A percentile compares a stretch with the other conserved stretches of the same genome.
Conservation (phyloP, 2,329 filamentous ascomycete species). For the Penicillium sp. region DNA sequence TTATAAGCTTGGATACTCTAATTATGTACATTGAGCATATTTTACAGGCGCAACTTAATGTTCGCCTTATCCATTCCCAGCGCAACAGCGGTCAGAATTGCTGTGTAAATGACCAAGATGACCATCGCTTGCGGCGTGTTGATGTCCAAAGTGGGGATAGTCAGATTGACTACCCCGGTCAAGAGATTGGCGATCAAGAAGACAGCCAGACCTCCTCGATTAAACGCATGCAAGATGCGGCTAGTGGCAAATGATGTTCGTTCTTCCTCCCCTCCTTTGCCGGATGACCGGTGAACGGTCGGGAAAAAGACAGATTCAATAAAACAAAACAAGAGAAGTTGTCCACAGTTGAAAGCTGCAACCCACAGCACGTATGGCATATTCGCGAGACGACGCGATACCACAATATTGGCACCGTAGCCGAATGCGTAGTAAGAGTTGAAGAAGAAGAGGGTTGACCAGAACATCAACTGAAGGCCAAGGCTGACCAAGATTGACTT, state of each 20-base stretch:
- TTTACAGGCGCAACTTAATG: conserved; percentile 32
- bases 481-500: conserved; percentile 66
- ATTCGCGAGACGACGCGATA: conserved; percentile 89
- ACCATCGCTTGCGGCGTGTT: conserved; percentile 65
- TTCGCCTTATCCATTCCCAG: conserved; percentile 40
- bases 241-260: conserved; percentile 72
- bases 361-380: conserved; percentile 93
- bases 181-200: conserved; percentile 87
- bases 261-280: conserved; percentile 59
- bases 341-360: conserved; percentile 82
- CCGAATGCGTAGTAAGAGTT: conserved; percentile 70
- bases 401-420: conserved; percentile 62
- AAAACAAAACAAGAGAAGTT: conserved; percentile 74
- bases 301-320: conserved; percentile 81
- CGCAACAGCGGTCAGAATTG: conserved; percentile 65
- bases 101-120: conserved; percentile 73
- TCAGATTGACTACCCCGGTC: conserved; percentile 87
- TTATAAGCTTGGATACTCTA: background rate
- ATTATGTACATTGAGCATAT: background rate
- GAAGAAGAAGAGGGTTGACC: conserved; percentile 69
- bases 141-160: conserved; percentile 76
- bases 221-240: conserved; percentile 76
- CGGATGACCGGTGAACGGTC: conserved; percentile 60
- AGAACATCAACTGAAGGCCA: conserved; percentile 63
- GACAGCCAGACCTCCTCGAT: conserved; percentile 80